These are phyloP conservation scores for Handroanthus guayacan DNA, from an alignment of 257 asterid species.

Conservation along the genomic window DNA sequence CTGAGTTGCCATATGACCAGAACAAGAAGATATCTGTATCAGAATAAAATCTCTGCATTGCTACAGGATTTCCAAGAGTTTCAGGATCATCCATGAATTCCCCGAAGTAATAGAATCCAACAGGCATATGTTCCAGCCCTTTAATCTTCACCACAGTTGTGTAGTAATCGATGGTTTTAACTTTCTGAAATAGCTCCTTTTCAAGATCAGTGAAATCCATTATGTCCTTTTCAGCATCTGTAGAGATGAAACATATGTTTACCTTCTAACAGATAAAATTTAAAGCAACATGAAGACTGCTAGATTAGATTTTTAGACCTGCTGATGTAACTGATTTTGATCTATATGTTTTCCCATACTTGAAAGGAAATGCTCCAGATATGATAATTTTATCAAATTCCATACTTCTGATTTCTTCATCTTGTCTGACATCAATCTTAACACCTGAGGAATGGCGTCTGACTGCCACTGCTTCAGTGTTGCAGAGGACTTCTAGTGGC, in stretches of 20 bases:
- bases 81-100: constrained; percentile 83
- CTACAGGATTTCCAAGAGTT: constrained; percentile 85
- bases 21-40: constrained; percentile 69
- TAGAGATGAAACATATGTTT: constrained; percentile 13
- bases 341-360: constrained; percentile 58
- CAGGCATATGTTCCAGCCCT: constrained; percentile 73
- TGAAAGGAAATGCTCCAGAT: constrained; percentile 79
- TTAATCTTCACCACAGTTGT: constrained; percentile 82
- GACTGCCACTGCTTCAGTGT: constrained; percentile 64
- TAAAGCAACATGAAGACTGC: neutral
- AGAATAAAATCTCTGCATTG: constrained; percentile 74
- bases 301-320: constrained; percentile 39
- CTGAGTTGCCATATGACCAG: constrained; percentile 89
- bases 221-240: constrained; percentile 50
- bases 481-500: constrained; percentile 64
- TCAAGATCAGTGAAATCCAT: constrained; percentile 71
- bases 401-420: constrained; percentile 43
- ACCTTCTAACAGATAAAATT: constrained; percentile 13
- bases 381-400: constrained; percentile 72
- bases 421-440: constrained; percentile 44
- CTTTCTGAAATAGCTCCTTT: constrained; percentile 69
- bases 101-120: constrained; percentile 79
- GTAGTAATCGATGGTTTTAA: constrained; percentile 75
- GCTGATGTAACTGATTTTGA: constrained; percentile 48
- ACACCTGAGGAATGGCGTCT: constrained; percentile 50